Evolutionary conservation across 2,329 filamentous ascomycete species (phyloP).

Genomic region (Fusarium paranaense): DNA sequence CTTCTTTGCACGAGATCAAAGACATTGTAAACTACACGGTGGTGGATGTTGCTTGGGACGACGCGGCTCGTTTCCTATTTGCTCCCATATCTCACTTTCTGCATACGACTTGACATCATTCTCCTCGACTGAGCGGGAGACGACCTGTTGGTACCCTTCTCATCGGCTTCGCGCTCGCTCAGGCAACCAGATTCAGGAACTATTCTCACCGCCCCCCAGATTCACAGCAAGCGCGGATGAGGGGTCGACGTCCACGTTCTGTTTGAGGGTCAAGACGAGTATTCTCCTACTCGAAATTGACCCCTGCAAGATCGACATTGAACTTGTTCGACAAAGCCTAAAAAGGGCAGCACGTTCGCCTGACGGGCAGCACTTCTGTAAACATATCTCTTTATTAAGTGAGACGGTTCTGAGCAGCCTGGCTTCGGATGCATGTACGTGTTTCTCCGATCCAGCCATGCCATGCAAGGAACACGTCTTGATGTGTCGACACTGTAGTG

Average conservation of each 20-base stretch:
- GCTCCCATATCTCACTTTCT: neutral
- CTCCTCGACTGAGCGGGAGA: too few species aligned
- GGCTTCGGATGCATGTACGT: neutral
- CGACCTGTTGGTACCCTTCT: neutral
- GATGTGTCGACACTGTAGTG: neutral
- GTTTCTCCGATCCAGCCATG: neutral
- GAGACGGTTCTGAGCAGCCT: neutral
- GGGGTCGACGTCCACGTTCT: neutral
- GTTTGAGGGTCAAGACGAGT: neutral
- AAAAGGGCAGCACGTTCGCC: neutral
- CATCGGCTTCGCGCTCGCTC: neutral
- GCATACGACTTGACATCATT: too few species aligned
- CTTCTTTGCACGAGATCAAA: slow-evolving; percentile 10
- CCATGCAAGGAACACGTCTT: neutral
- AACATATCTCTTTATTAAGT: neutral
- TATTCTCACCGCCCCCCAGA: neutral
- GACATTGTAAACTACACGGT: neutral
- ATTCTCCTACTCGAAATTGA: neutral
- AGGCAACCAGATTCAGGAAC: neutral
- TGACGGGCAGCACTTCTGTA: neutral
- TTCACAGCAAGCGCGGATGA: neutral
- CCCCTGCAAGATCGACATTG: neutral
- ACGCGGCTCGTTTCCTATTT: neutral
- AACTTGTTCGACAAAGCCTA: neutral
- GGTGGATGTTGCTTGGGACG: slow-evolving; percentile 5